Evolutionary conservation across 768 basidiomycete genomes (phyloP).

Genomic region (Lyophyllum atratum): DNA sequence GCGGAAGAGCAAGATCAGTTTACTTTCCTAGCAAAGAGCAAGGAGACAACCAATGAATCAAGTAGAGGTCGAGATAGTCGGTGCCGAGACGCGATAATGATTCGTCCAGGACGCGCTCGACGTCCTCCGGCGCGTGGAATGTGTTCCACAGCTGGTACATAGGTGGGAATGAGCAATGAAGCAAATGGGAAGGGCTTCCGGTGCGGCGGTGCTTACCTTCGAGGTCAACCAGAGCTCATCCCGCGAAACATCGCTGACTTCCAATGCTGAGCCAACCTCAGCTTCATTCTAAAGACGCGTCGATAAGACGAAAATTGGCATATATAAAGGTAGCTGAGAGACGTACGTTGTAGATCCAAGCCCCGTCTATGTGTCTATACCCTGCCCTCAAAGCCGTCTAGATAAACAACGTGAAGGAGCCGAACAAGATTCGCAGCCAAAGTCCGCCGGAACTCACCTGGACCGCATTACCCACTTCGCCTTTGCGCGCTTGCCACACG

Average conservation of each 20-base stretch:
- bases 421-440: not conserved
- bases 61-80: slow-evolving; percentile 62
- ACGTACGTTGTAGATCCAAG: slow-evolving; percentile 67
- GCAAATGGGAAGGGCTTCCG: too few relatives aligned
- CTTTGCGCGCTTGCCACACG: slow-evolving; percentile 59
- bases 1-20: not conserved
- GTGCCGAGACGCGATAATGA: slow-evolving; percentile 12
- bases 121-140: slow-evolving; percentile 74
- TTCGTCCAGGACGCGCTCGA: slow-evolving; percentile 68
- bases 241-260: slow-evolving; percentile 58
- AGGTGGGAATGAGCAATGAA: not conserved
- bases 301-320: not conserved
- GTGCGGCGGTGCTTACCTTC: slow-evolving; percentile 40
- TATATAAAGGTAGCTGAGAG: not conserved
- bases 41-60: slow-evolving; percentile 70
- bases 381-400: slow-evolving; percentile 62
- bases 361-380: slow-evolving; percentile 74
- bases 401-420: not conserved
- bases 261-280: slow-evolving; percentile 66
- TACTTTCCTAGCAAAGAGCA: not conserved
- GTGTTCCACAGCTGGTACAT: slow-evolving; percentile 67
- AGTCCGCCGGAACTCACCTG: slow-evolving; percentile 37
- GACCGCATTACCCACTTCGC: slow-evolving; percentile 69
- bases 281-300: slow-evolving; percentile 56
- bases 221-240: slow-evolving; percentile 70